Conservation (phyloP, 2,329 filamentous ascomycete species). For the Aureobasidium zeae region DNA sequence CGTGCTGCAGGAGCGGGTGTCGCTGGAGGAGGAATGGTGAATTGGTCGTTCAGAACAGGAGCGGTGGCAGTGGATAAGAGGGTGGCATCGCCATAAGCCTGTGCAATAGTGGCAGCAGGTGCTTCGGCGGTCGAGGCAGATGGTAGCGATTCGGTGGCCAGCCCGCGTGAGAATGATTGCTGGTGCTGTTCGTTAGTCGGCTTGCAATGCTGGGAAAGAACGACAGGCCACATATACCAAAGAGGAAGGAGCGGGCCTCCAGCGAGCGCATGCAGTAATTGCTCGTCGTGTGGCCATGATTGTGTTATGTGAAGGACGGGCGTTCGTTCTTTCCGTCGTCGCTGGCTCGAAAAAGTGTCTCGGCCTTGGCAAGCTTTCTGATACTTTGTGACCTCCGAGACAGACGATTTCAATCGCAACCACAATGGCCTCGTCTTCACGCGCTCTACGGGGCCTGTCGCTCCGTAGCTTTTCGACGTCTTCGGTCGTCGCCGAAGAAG, state of each 20-base stretch:
- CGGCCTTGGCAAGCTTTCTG: constrained; percentile 3
- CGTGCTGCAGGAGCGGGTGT: constrained; percentile 15
- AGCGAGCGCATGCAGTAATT: constrained; percentile 4
- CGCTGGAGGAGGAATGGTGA: constrained; percentile 18
- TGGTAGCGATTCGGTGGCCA: constrained; percentile 40
- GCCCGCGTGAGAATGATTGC: constrained; percentile 43
- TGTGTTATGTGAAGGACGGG: not conserved
- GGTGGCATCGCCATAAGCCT: constrained; percentile 30
- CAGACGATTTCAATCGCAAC: not conserved
- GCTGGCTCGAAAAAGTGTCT: constrained; percentile 11
- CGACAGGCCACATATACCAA: too few relatives aligned
- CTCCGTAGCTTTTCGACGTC: constrained; percentile 43
- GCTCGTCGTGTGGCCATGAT: constrained; percentile 14
- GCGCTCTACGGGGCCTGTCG: constrained; percentile 17
- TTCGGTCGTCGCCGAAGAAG: constrained; percentile 26
- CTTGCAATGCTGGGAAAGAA: not conserved
- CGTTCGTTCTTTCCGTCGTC: not conserved
- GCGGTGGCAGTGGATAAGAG: constrained; percentile 25
- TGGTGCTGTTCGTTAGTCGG: not conserved
- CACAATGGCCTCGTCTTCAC: constrained; percentile 10
- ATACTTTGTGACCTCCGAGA: not conserved
- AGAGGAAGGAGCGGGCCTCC: not conserved
- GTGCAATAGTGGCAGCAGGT: constrained; percentile 24
- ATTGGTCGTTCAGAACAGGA: constrained; percentile 19
- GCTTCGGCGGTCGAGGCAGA: constrained; percentile 23